Evolutionary conservation across 208 protist genomes (phyloP), one percentile per base, ranked within the genome.

Genomic region (Acanthamoeba castellanii): DNA sequence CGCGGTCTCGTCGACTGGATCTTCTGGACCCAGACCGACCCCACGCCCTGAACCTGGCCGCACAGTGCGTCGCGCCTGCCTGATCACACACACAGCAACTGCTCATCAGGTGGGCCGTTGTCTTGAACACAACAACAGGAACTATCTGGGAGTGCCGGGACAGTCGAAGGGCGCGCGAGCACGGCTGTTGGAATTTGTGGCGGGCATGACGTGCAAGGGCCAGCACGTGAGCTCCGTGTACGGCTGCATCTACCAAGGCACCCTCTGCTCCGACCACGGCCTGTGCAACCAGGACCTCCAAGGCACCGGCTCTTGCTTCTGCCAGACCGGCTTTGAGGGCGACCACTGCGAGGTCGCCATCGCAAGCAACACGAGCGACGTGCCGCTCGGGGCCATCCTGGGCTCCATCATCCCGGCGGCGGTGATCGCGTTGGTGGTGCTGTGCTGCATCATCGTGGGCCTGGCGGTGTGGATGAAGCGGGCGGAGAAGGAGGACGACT

Each of bases 151-250:
- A 0, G 81, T 78, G 42, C 81, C 81, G 47, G 50, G 45, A 32
- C 50, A 89, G 0, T 64, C 81, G 34, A 30, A 50, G 34, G 50
- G 14, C 2, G 25, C 3, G 13, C 25, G n/a, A 11, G 14, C 11
- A 6, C 81, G 47, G 30, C 81, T 89, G 27, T 59, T 89, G 55
- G 55, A 64, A 2, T 66, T 89, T 66, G 50, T 89, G 25, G 81
- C 30, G 18, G 42, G 45, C 84, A 90, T 47, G 59, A 90, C 45
- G 34, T 90, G 84, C 84, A 6, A 90, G 13, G 84, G 84, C 18
- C 25, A 90, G 84, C n/a, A 42, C 20, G 84, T 90, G 14, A 90
- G 84, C 42, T 90, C 84, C 5, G 55, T 90, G 4, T 68, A 90
- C 16, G 84, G 50, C 3, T 90, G 84, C 59, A 68, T 90, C 55